Evolutionary conservation across 257 asterid genomes (phyloP).

Genomic region (Solanum neorickii): DNA sequence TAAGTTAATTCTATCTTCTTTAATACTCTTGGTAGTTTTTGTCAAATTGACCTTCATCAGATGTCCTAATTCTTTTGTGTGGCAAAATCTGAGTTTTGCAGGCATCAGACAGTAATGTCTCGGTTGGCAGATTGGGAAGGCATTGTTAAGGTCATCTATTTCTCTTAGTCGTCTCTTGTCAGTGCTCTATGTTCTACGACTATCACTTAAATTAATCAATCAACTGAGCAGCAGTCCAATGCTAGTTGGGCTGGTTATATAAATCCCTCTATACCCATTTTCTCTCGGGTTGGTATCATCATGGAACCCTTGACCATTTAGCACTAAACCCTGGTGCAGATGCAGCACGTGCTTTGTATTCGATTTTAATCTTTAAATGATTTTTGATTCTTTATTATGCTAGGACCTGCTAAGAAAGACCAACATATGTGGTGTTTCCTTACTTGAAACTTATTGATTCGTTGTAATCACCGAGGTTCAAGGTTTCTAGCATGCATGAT

Average conservation of each 20-base stretch:
- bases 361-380: not conserved
- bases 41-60: not conserved
- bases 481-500: not conserved
- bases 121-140: conserved; percentile 93
- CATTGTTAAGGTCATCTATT: conserved; percentile 47
- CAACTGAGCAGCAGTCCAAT: not conserved
- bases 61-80: not conserved
- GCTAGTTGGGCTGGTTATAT: not conserved
- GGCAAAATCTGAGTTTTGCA: conserved; percentile 17
- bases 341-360: not conserved
- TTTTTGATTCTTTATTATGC: not conserved
- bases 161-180: not conserved
- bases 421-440: not conserved
- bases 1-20: not conserved
- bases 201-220: not conserved
- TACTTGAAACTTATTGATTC: not conserved
- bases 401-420: not conserved
- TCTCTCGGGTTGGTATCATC: not conserved
- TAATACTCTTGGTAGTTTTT: too few species aligned
- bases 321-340: not conserved
- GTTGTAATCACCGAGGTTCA: not conserved
- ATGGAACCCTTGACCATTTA: not conserved
- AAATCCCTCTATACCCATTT: not conserved
- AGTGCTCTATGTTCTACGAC: not conserved
- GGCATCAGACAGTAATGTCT: conserved; percentile 67